Conservation (phyloP, 306 rosid genomes). For the Fragaria nilgerrensis region DNA sequence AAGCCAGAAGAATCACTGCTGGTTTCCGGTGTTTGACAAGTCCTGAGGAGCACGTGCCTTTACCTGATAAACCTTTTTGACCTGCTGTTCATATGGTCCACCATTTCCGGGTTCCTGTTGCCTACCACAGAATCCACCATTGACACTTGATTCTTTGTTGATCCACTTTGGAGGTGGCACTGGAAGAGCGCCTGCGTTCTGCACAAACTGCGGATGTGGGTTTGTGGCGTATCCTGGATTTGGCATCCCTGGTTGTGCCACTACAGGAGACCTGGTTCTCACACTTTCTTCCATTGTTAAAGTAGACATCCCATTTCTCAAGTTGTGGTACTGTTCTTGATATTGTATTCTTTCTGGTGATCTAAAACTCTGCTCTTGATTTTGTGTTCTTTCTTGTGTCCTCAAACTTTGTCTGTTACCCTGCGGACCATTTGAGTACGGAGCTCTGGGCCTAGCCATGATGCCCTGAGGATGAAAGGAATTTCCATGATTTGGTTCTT, state of each 20-base stretch:
- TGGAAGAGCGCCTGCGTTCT: slow-evolving; percentile 58
- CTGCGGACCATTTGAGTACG: slow-evolving; percentile 53
- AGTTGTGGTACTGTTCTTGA: slow-evolving; percentile 47
- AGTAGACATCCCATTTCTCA: slow-evolving; percentile 48
- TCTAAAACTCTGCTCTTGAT: slow-evolving; percentile 45
- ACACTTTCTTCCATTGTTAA: slow-evolving; percentile 45
- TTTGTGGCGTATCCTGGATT: slow-evolving; percentile 42
- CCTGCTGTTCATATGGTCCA: slow-evolving; percentile 52
- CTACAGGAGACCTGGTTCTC: slow-evolving; percentile 42
- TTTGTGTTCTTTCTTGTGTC: slow-evolving; percentile 24
- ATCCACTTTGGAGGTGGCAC: slow-evolving; percentile 88
- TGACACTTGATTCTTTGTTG: slow-evolving; percentile 42
- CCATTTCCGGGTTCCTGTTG: slow-evolving; percentile 21
- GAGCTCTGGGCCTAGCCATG: slow-evolving; percentile 53
- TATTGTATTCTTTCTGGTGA: slow-evolving; percentile 46
- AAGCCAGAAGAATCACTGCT: slow-evolving; percentile 31
- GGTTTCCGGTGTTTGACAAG: slow-evolving; percentile 40
- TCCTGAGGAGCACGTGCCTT: slow-evolving; percentile 52
- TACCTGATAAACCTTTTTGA: slow-evolving; percentile 64
- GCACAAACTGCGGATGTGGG: slow-evolving; percentile 38
- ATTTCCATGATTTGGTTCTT: slow-evolving; percentile 53
- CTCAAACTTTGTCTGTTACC: slow-evolving; percentile 52
- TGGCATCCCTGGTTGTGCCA: slow-evolving; percentile 32
- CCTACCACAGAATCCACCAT: slow-evolving; percentile 28
- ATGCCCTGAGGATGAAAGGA: slow-evolving; percentile 55